Percentiles rank a stretch among this genome's conserved stretches.
These are phyloP conservation scores for Solioccasus polychromus DNA, from an alignment of 768 basidiomycete genomes.

Conservation along the genomic window DNA sequence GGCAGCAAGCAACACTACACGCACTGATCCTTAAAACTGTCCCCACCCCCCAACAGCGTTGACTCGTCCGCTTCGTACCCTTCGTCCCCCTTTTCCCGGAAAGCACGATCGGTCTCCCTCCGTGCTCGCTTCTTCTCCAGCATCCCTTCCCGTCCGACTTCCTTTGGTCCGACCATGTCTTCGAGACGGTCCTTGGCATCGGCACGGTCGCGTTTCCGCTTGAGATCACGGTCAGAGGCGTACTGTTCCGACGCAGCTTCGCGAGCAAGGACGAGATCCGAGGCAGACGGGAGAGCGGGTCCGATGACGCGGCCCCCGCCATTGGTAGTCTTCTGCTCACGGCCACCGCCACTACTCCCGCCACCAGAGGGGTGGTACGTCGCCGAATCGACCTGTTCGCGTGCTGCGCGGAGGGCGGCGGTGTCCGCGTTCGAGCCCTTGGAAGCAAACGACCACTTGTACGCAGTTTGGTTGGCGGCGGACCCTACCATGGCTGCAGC, in stretches of 20 bases:
- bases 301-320: slow-evolving; percentile 52
- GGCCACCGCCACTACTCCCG: slow-evolving; percentile 6
- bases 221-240: slow-evolving; percentile 49
- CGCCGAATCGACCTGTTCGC: slow-evolving; percentile 53
- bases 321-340: slow-evolving; percentile 25
- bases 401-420: slow-evolving; percentile 54
- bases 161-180: slow-evolving; percentile 76
- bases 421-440: slow-evolving; percentile 59
- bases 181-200: slow-evolving; percentile 70
- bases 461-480: slow-evolving; percentile 71
- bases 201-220: slow-evolving; percentile 64
- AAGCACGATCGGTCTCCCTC: slow-evolving; percentile 67
- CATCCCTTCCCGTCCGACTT: slow-evolving; percentile 79
- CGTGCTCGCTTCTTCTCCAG: slow-evolving; percentile 81
- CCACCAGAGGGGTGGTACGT: slow-evolving; percentile 37
- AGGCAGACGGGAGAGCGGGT: slow-evolving; percentile 64
- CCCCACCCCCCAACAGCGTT: slow-evolving; percentile 77
- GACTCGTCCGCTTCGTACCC: slow-evolving; percentile 77
- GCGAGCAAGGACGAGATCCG: slow-evolving; percentile 66
- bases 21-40: slow-evolving; percentile 79
- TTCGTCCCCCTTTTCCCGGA: slow-evolving; percentile 71
- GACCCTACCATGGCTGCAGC: slow-evolving; percentile 52
- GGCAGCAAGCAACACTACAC: slow-evolving; percentile 18
- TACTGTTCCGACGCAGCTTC: slow-evolving; percentile 57
- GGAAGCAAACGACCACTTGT: slow-evolving; percentile 85